Evolutionary conservation across 306 rosid genomes (phyloP).

Genomic region (Macrotyloma uniflorum): DNA sequence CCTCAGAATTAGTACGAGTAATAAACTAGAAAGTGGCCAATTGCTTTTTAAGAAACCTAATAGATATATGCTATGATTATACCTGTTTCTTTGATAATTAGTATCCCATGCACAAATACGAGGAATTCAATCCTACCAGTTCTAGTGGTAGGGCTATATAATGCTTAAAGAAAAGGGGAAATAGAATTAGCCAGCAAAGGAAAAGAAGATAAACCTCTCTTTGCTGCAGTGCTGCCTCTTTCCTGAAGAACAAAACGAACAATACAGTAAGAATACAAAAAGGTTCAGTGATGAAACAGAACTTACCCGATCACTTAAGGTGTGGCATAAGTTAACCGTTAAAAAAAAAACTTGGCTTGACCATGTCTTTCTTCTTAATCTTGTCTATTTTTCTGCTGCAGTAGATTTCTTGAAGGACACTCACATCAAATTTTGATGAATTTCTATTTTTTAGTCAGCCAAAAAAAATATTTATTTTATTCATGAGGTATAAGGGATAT

Average conservation of each 20-base stretch:
- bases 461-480: too few species aligned
- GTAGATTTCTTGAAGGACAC: neutral
- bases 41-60: neutral
- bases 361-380: neutral
- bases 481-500: too few species aligned
- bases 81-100: neutral
- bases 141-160: neutral
- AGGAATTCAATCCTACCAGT: slow-evolving; percentile 17
- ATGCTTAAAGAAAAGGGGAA: neutral
- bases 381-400: neutral
- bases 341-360: neutral
- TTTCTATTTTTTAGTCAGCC: neutral
- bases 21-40: neutral
- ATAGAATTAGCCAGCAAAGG: neutral
- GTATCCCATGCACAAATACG: neutral
- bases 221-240: slow-evolving; percentile 93
- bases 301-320: slow-evolving; percentile 2
- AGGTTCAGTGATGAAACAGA: slow-evolving; percentile 17
- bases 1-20: neutral
- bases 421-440: neutral
- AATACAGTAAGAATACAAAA: slow-evolving; percentile 39
- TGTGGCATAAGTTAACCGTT: neutral
- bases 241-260: slow-evolving; percentile 63
- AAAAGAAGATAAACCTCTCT: slow-evolving; percentile 73
- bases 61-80: neutral